Evolutionary conservation across 2,329 filamentous ascomycete genomes (phyloP), one percentile per base, ranked within the genome.

Genomic region (Sporothrix globosa): DNA sequence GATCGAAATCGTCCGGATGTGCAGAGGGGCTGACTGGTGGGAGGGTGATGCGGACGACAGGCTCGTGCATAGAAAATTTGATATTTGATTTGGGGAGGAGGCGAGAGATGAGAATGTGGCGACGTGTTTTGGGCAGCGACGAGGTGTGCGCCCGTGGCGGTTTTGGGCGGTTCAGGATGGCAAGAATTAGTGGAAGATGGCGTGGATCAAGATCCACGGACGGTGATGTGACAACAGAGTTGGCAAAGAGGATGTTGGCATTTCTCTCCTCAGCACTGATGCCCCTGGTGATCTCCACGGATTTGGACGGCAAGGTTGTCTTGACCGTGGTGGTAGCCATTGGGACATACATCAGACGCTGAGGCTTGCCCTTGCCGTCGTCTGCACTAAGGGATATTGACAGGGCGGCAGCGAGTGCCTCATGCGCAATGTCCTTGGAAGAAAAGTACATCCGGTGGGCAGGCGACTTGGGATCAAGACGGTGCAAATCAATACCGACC

Each of bases 371-470:
- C 39, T 90, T 88, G n/a, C 93, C 92, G 78, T 97, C 93, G 76
- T 97, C 94, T 48, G 99, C 85, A 52, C 93, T 96, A 70, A 98
- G 86, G 0, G 95, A 95, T 70, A 99, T 92, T 0, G 96, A 97
- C 53, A 99, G 88, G 3, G 94, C 96, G 21, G 95, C 96, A 27
- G 96, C 87, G 48, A 99, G 85, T 13, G 94, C 96, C 83, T 99
- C 95, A 79, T 99, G 96, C 14, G 96, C 96, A 76, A 97, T 90
- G 77, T 97, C 96, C 73, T 93, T 91, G 27, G 91, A 89, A 2
- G 94, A 92, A 77, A 99, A 99, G 80, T 99, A 98, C 96, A 98
- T 99, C 73, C 96, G 90, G 83, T 99, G 96, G 0, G 95, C 93
- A 0, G 96, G 93, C 19, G 94, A 97, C 76, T 92, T 95, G 54